Evolutionary conservation across 2,329 filamentous ascomycete species (phyloP).

Genomic region (Penicillium sp.): DNA sequence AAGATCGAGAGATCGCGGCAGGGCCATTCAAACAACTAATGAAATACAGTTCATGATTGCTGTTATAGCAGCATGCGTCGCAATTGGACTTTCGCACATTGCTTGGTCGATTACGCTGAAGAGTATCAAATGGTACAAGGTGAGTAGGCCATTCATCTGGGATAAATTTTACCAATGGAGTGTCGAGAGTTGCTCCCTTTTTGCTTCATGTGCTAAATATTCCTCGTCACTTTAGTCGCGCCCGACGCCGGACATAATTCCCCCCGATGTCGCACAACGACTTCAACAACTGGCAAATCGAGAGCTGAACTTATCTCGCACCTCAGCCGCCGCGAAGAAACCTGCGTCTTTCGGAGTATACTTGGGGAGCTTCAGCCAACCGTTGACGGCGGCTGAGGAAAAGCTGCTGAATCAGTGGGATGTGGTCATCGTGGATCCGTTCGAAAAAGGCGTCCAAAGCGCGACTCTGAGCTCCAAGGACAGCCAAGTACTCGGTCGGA

Average conservation of each 20-base stretch:
- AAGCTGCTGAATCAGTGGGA: constrained; percentile 41
- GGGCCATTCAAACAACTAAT: constrained; percentile 9
- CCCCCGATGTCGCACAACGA: constrained; percentile 18
- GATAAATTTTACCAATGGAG: too few species aligned
- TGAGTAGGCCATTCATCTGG: constrained; percentile 8
- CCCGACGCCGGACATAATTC: constrained; percentile 18
- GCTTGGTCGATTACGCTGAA: constrained; percentile 21
- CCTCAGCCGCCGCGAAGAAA: constrained; percentile 15
- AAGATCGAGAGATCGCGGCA: neutral
- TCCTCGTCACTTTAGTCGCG: constrained; percentile 17
- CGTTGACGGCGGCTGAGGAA: constrained; percentile 27
- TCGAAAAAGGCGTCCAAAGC: constrained; percentile 30
- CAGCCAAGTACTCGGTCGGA: constrained; percentile 27
- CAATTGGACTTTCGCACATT: constrained; percentile 25
- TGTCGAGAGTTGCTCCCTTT: neutral
- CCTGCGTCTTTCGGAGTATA: constrained; percentile 40
- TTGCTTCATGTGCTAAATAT: neutral
- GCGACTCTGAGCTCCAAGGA: constrained; percentile 23
- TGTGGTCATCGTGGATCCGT: constrained; percentile 41
- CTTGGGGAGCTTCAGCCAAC: constrained; percentile 34
- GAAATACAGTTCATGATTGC: constrained; percentile 30
- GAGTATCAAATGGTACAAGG: constrained; percentile 25
- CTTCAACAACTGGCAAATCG: constrained; percentile 20
- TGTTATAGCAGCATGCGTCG: constrained; percentile 27
- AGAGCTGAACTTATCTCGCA: constrained; percentile 17